These are phyloP conservation scores for Prosopis cineraria DNA, from an alignment of 306 rosid genomes.

Conservation along the genomic window DNA sequence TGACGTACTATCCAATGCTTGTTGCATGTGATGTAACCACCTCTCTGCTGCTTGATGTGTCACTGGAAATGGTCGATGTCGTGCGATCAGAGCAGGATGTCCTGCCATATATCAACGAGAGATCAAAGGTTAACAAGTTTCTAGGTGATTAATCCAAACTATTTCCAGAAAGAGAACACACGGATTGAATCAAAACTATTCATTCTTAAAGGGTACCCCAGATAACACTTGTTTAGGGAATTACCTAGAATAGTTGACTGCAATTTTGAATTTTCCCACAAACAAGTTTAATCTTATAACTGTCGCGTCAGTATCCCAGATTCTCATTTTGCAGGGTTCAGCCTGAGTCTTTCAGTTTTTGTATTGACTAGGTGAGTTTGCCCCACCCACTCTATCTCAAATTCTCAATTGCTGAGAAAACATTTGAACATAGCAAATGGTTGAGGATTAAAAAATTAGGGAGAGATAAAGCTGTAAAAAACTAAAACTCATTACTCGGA, in stretches of 20 bases:
- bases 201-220: not conserved
- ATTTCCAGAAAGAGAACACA: not conserved
- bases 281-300: not conserved
- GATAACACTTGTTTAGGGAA: not conserved
- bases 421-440: conserved; percentile 8
- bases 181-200: conserved; percentile 12
- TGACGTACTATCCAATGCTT: conserved; percentile 63
- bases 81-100: conserved; percentile 87
- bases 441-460: not conserved
- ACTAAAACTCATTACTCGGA: not conserved
- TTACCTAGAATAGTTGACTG: not conserved
- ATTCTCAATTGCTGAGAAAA: not conserved
- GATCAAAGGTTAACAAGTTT: conserved; percentile 3
- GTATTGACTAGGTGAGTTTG: not conserved
- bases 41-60: conserved; percentile 78
- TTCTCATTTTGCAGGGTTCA: conserved; percentile 3
- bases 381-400: not conserved
- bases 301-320: not conserved
- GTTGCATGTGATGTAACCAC: conserved; percentile 87
- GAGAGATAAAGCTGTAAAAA: not conserved
- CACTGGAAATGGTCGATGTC: conserved; percentile 82
- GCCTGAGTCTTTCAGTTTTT: not conserved
- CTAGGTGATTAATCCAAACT: not conserved
- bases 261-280: not conserved
- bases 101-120: conserved; percentile 49